Base-by-base conservation (phyloP, 2,329 filamentous ascomycete species). In the Alternaria burnsii region DNA sequence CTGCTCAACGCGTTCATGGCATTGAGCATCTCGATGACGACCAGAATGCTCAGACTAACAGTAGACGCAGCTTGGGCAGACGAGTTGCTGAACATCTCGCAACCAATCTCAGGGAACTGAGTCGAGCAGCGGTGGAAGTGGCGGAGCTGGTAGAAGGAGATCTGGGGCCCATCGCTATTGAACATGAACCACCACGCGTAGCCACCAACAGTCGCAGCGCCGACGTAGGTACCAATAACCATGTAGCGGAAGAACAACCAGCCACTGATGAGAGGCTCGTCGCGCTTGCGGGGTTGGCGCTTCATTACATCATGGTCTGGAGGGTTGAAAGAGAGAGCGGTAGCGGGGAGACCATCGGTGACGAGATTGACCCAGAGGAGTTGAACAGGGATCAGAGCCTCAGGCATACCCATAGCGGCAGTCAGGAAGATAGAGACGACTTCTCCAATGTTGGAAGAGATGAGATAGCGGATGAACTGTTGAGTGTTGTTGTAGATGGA, bases 121-220 rank as follows among this genome's bases (percentile, higher is more conserved):
- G 91, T 74, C 0, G 90, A 90, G 87, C 95, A 99, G 77, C 90
- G 89, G 83, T 99, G 95, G 89, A 98, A 99, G 82, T 96, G 91
- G 24, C 91, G 84, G 68, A 99, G 84, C 77, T 99, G 92, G 79
- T 87, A 91, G 83, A 98, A 97, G 65, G 85, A 89, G 80, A 99
- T 97, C 79, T 97, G 92, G 24, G 95, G 95, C 0, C 95, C 95
- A 68, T 89, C 88, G 9, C 89, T 82, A 82, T 98, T 94, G 84
- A 91, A 97, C 91, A 99, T 94, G 85, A 98, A 99, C 92, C 93
- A 99, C 95, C 95, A 99, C n/a, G 93, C 94, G 76, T 99, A 99
- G 46, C 96, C 95, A 74, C 91, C 93, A 20, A 99, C 96, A 4
- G 95, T 99, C 55, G 95, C 95, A 41, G 93, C 85, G 76, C 95